These are phyloP conservation scores for Fusarium sp. DNA, from an alignment of 2,329 filamentous ascomycete genomes.

Conservation along the genomic window DNA sequence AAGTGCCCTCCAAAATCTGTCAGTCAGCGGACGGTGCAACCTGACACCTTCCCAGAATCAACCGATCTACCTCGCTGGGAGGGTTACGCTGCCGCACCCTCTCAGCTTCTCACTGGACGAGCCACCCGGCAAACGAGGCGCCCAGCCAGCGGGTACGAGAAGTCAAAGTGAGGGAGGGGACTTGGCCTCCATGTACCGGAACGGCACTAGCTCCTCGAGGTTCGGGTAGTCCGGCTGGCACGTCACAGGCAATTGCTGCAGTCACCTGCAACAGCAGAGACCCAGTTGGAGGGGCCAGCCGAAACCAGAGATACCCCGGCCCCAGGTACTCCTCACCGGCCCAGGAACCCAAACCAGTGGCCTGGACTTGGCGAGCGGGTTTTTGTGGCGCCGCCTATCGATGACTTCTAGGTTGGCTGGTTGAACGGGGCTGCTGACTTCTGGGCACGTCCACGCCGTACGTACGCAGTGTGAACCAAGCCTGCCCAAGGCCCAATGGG, in stretches of 20 bases:
- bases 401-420: neutral
- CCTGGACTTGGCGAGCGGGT: slow-evolving; percentile 29
- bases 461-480: neutral
- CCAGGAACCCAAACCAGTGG: slow-evolving; percentile 26
- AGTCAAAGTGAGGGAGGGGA: slow-evolving; percentile 14
- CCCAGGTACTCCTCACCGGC: slow-evolving; percentile 13
- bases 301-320: neutral
- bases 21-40: neutral
- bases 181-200: slow-evolving; percentile 17
- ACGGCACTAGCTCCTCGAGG: slow-evolving; percentile 1
- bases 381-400: slow-evolving; percentile 13
- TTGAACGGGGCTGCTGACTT: slow-evolving; percentile 11
- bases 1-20: slow-evolving; percentile 12
- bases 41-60: slow-evolving; percentile 23
- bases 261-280: neutral
- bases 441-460: neutral
- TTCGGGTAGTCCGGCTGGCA: slow-evolving; percentile 1
- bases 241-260: neutral
- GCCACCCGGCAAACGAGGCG: slow-evolving; percentile 7
- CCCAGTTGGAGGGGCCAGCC: neutral
- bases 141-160: slow-evolving; percentile 29
- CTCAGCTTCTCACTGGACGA: slow-evolving; percentile 29
- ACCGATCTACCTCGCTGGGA: neutral
- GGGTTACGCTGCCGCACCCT: slow-evolving; percentile 17
- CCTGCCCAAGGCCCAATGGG: neutral